Evolutionary conservation across 352 stramenopile species (phyloP), one percentile per base, ranked within the genome.

Genomic region (Globisporangium camurandrum): DNA sequence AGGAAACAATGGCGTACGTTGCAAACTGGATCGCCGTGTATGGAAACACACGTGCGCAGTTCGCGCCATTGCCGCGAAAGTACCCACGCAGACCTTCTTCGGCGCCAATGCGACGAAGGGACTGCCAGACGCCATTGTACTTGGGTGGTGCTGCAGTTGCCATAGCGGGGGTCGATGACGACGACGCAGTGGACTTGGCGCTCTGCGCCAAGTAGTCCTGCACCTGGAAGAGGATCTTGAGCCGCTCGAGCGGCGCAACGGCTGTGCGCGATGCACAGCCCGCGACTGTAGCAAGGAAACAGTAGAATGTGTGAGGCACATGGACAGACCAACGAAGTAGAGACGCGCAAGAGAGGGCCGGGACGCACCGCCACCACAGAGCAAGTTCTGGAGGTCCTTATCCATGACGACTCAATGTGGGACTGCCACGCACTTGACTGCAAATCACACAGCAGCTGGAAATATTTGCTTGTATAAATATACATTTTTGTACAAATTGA

Each of bases 171-270:
- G 23, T 37, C 34, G 20, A 14, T 16, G 9, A 3, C 27, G n/a
- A 20, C 34, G 24, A 19, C 24, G n/a, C n/a, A n/a, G n/a, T n/a
- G n/a, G 58, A 59, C 34, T 65, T 71, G 46, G 26, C 38, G 33
- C 46, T 54, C 30, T 54, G 54, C 6, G 57, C 46, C 39, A 88
- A 57, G 52, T 78, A 68, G 55, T 88, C 77, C 57, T 92, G 80
- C 36, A 89, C 74, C 49, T 92, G 80, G 43, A 75, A 76, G 38
- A 88, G 59, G 59, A 92, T 92, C 59, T 89, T 92, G 43, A 89
- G 66, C 9, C 80, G 69, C 61, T 92, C 77, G 24, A 88, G 64
- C 7, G 75, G 80, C 33, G 78, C 78, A 17, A 89, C 78, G 16
- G 73, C 69, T 46, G 75, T 85, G 46, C 78, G 78, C 5, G 75